Conservation (phyloP, 768 basidiomycete species). For the Tulasnella sp. region DNA sequence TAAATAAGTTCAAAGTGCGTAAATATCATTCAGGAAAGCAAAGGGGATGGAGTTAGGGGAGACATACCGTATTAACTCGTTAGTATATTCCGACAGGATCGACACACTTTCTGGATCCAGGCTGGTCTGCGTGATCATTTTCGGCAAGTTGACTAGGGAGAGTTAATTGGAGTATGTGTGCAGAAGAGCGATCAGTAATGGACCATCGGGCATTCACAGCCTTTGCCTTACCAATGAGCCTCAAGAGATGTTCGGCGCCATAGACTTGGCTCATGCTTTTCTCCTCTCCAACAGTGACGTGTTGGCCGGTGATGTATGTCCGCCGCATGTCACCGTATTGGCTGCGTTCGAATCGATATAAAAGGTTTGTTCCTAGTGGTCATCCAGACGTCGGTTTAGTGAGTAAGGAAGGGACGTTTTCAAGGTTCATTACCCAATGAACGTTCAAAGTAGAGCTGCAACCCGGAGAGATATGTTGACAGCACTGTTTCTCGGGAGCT, state of each 20-base stretch:
- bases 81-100: conserved; percentile 79
- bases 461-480: conserved; percentile 72
- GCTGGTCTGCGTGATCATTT: conserved; percentile 79
- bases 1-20: no score
- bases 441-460: conserved; percentile 88
- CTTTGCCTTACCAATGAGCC: conserved; percentile 69
- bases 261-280: conserved; percentile 85
- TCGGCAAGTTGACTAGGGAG: conserved; percentile 70
- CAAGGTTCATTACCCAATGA: conserved; percentile 38
- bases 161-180: conserved; percentile 14
- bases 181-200: neutral
- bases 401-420: neutral
- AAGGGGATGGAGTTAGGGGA: neutral
- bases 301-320: conserved; percentile 58
- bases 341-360: conserved; percentile 91
- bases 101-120: conserved; percentile 80
- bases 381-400: conserved; percentile 18
- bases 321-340: conserved; percentile 79
- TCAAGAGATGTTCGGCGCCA: conserved; percentile 85
- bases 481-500: conserved; percentile 60
- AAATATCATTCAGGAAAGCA: no score
- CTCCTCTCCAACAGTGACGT: conserved; percentile 55
- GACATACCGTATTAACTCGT: conserved; percentile 69
- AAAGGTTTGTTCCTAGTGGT: conserved; percentile 52
- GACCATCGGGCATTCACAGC: neutral